A percentile compares a stretch with the other conserved stretches of the same genome.
phyloP scores from a whole-genome alignment of 2,329 filamentous ascomycete species.

The Phialophora chinensis region DNA sequence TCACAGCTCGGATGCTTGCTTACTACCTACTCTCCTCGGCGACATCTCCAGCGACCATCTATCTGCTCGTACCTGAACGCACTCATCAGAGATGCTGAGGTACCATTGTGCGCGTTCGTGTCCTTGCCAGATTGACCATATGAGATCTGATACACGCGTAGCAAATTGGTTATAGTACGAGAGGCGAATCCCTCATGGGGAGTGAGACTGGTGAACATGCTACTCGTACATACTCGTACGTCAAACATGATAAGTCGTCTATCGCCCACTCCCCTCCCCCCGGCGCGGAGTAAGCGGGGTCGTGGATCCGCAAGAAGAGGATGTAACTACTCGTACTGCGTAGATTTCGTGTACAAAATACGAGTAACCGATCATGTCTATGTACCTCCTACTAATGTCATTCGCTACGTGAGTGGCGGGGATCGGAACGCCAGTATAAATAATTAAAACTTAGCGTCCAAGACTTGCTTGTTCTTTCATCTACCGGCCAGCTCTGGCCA shows the following conservation, averaged over 20 bases:
- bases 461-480: background rate
- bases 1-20: background rate
- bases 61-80: slow-evolving; percentile 34
- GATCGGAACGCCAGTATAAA: background rate
- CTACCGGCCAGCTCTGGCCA: background rate
- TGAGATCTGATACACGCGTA: no score
- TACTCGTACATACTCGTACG: background rate
- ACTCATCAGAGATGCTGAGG: slow-evolving; percentile 29
- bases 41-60: slow-evolving; percentile 31
- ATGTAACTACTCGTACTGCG: background rate
- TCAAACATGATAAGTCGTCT: background rate
- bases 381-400: background rate
- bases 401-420: background rate
- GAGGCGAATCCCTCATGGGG: no score
- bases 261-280: background rate
- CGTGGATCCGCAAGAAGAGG: background rate
- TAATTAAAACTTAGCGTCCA: background rate
- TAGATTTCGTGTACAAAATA: background rate
- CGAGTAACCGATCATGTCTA: background rate
- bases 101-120: slow-evolving; percentile 17
- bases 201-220: no score
- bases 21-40: no score
- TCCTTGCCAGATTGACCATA: slow-evolving; percentile 12
- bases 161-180: no score
- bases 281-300: slow-evolving; percentile 7